Percentiles rank a stretch among this genome's conserved stretches.
phyloP scores from a whole-genome alignment of 139 green algal genomes.

The Chlorella ohadii region DNA sequence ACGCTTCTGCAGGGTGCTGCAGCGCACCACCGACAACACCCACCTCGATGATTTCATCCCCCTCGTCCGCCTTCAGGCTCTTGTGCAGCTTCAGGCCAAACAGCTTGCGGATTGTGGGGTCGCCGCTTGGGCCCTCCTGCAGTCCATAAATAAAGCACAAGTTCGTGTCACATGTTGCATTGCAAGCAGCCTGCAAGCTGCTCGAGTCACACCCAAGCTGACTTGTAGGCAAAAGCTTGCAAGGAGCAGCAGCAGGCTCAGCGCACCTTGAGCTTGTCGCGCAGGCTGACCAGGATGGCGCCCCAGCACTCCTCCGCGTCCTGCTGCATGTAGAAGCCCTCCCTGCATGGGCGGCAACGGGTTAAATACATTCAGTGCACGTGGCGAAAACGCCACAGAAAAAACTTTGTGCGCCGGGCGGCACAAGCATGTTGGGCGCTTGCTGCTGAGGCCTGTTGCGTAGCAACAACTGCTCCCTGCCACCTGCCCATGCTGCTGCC shows the following conservation, averaged over 20 bases:
- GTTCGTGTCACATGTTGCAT: too few relatives aligned
- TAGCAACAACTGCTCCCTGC: neutral
- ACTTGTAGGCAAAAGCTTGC: neutral
- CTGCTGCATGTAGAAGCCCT: constrained; percentile 91
- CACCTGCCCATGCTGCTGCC: neutral
- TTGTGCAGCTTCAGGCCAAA: constrained; percentile 86
- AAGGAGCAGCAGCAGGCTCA: too few relatives aligned
- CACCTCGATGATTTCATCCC: constrained; percentile 75
- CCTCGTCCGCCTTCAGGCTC: constrained; percentile 85
- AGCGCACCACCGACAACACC: neutral
- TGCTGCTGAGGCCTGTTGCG: too few relatives aligned
- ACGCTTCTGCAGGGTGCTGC: neutral
- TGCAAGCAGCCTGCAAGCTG: too few relatives aligned
- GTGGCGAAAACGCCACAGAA: too few relatives aligned
- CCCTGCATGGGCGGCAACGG: constrained; percentile 40
- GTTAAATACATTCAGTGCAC: too few relatives aligned
- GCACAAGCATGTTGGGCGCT: too few relatives aligned
- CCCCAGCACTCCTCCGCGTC: constrained; percentile 99
- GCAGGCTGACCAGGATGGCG: constrained; percentile 84
- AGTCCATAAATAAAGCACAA: too few relatives aligned
- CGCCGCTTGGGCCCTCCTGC: constrained; percentile 52
- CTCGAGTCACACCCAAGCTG: too few relatives aligned
- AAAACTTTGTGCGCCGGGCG: too few relatives aligned
- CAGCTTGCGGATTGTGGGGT: constrained; percentile 70
- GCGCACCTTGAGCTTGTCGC: constrained; percentile 72